These are phyloP conservation scores for Euphorbia lathyris DNA, from an alignment of 345 rosid species.

Conservation along the genomic window DNA sequence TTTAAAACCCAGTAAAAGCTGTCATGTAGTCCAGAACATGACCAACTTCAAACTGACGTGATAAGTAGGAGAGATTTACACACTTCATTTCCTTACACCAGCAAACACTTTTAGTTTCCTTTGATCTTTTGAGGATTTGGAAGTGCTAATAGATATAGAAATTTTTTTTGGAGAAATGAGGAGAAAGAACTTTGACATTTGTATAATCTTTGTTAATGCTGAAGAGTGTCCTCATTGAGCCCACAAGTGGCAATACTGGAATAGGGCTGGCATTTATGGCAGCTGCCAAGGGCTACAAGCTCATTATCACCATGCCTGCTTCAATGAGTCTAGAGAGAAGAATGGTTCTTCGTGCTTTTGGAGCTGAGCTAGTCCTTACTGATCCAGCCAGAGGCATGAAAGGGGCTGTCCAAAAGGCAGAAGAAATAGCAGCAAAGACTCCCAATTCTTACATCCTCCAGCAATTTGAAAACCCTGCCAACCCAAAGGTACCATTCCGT, in stretches of 20 bases:
- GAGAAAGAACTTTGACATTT: constrained; percentile 11
- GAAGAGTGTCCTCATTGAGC: constrained; percentile 73
- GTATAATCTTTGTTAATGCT: constrained; percentile 14
- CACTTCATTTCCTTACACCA: background rate
- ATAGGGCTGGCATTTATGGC: constrained; percentile 76
- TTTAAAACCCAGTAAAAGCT: background rate
- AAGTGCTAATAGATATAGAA: too few relatives aligned
- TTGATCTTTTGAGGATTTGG: too few relatives aligned
- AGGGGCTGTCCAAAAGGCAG: constrained; percentile 71
- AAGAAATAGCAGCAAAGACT: constrained; percentile 55
- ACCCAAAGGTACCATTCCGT: constrained; percentile 56
- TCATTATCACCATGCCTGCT: constrained; percentile 74
- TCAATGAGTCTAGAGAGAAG: constrained; percentile 86
- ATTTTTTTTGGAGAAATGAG: background rate
- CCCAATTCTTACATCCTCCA: constrained; percentile 60
- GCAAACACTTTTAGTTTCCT: background rate
- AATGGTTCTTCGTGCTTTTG: constrained; percentile 72
- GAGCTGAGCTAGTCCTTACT: constrained; percentile 73
- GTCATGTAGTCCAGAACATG: background rate
- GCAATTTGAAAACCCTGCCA: constrained; percentile 70
- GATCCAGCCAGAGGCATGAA: constrained; percentile 66
- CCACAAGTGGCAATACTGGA: constrained; percentile 69
- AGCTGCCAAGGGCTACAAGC: constrained; percentile 69
- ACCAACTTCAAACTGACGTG: background rate
- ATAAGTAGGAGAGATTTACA: background rate